These are phyloP conservation scores for Phialocephala subalpina DNA, from an alignment of 2,329 filamentous ascomycete species.

Conservation along the genomic window DNA sequence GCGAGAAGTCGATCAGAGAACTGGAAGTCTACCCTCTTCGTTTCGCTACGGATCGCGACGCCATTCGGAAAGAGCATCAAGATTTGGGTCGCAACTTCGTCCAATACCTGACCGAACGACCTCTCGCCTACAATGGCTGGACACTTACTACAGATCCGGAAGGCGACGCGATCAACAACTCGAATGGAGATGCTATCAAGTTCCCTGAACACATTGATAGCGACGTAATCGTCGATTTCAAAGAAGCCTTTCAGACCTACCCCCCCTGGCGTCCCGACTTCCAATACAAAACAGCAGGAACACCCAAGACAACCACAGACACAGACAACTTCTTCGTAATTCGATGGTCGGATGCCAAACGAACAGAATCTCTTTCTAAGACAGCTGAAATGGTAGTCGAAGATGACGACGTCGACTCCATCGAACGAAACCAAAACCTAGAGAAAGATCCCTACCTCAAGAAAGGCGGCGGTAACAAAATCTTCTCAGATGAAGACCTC, in stretches of 20 bases:
- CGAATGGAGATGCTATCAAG: constrained; percentile 6
- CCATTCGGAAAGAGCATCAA: constrained; percentile 7
- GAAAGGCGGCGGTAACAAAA: constrained; percentile 41
- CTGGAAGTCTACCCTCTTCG: constrained; percentile 29
- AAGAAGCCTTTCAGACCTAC: constrained; percentile 28
- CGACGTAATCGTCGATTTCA: constrained; percentile 40
- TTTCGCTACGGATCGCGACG: constrained; percentile 13
- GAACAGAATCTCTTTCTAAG: constrained; percentile 40
- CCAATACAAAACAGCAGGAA: constrained; percentile 14
- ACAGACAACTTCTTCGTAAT: constrained; percentile 48
- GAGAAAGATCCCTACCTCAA: constrained; percentile 2
- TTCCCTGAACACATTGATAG: constrained; percentile 36
- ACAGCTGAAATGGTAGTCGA: constrained; percentile 31
- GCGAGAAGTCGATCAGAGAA: constrained; percentile 24
- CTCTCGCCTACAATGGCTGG: constrained; percentile 27
- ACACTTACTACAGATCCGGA: constrained; percentile 1
- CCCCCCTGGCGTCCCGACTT: background rate
- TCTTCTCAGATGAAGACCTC: constrained; percentile 52
- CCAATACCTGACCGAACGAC: constrained; percentile 8
- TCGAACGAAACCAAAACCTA: background rate
- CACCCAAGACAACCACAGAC: constrained; percentile 47
- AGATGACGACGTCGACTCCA: background rate
- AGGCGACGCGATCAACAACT: constrained; percentile 8
- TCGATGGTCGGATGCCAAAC: constrained; percentile 56
- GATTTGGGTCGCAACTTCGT: constrained; percentile 20